Evolutionary conservation across 495 filamentous ascomycete genomes (phyloP), one percentile per base, ranked within the genome.

Genomic region (Recurvomyces mirabilis): DNA sequence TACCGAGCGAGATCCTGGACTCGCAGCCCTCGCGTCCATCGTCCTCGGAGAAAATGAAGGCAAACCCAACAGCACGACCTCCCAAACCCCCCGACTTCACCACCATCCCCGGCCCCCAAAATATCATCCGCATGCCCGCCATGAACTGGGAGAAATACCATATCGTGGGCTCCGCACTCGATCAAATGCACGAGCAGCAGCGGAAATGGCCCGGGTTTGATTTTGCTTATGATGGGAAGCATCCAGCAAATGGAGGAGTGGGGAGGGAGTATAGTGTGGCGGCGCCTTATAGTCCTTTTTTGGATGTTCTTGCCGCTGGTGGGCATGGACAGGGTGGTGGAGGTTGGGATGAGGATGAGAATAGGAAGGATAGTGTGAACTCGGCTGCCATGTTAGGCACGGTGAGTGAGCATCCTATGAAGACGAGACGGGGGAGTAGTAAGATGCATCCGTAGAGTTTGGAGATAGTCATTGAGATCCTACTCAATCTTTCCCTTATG

Each of bases 121-220:
- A 78, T 52, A 66, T 94, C 2, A 75, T 91, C 7, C 79, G 87
- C 25, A 82, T 77, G 66, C 87, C 87, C 19, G 79, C 84, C 1
- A 74, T 94, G 46, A 93, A 93, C 65, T 94, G 87, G 87, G 74
- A 75, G 5, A 85, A 93, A 58, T 94, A 94, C 59, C 81, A 80
- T 46, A 68, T 93, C 14, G 77, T 87, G 1, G 87, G 86, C 20
- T 79, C 82, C 43, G 69, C 81, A 10, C 64, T 94, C 33, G 84
- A 93, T 58, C 81, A 79, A 60, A 68, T 93, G 52, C 87, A 94
- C 64, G 71, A 75, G 43, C 82, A 91, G 62, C 84, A 93, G 61
- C 52, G 74, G 22, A 62, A 63, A 38, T 68, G 81, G 29, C 87
- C 87, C 0, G 34, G 39, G 14, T 36, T 29, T 15, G 23, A 47